Base-by-base conservation (phyloP, 345 rosid genomes). In the Sonneratia alba region DNA sequence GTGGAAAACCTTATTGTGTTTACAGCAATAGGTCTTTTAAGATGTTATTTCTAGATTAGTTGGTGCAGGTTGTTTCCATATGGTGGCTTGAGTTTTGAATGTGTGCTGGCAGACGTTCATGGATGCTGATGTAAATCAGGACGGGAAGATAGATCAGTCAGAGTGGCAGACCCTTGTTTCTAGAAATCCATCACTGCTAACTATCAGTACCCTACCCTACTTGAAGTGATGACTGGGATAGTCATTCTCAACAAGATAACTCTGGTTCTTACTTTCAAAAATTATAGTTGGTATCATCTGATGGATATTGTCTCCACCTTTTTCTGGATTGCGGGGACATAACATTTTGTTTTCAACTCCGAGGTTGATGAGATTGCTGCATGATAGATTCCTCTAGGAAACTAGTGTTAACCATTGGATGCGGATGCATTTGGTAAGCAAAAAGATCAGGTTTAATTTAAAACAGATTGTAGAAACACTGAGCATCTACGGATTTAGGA, bases 161-260 rank as follows among this genome's bases (percentile, higher is more conserved):
- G 98, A 96, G 48, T 96, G 99, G 99, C 82, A 82, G 45, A 87
- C 84, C 76, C 92, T 90, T 19, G 99, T 96, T 4, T 84, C 86
- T 43, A 89, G 79, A 77, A 92, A 92, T 66, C 99, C 99, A 10
- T 91, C 98, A 3, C 78, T 91, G 75, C 79, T 96, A 72, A 96
- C 92, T 82, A 91, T 90, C 77, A 92, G 91, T 98, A 92, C 94
- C 21, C 95, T 96, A 22, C 97, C 95, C 8, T 96, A 96, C 82
- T 85, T 96, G 68, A 88, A 97, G 99, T 94, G 80, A 69, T 48
- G 40, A 21, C 11, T n/a, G 9, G 34, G 8, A 45, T 66, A 22
- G 15, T 36, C 8, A 47, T 47, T 43, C 32, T 49, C 40, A 3
- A 21, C 32, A 19, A 19, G 12, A 34, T 62, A 4, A 15, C 27